Percentiles rank a stretch among this genome's conserved stretches.
These are phyloP conservation scores for Penicillium odoratum DNA, from an alignment of 495 filamentous ascomycete species.

Conservation along the genomic window DNA sequence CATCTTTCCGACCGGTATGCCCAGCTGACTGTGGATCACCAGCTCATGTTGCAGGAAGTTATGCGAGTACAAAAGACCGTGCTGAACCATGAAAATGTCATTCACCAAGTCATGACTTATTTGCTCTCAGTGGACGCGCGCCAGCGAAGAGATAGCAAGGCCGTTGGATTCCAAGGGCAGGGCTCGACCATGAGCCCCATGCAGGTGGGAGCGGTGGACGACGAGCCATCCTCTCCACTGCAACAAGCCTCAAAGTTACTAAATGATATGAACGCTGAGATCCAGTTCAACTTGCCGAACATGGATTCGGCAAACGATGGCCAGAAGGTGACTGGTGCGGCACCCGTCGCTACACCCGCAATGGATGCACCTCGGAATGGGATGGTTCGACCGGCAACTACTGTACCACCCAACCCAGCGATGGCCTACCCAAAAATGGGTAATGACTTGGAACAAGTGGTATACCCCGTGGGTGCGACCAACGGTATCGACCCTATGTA, in stretches of 20 bases:
- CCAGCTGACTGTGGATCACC: conserved; percentile 80
- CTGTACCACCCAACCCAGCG: conserved; percentile 50
- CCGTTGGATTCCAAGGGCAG: conserved; percentile 47
- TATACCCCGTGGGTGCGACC: conserved; percentile 86
- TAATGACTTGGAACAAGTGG: conserved; percentile 73
- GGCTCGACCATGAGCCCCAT: conserved; percentile 42
- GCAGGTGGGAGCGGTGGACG: conserved; percentile 53
- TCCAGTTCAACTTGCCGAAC: conserved; percentile 70
- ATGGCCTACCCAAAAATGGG: conserved; percentile 54
- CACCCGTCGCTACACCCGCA: conserved; percentile 45
- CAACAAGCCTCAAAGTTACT: conserved; percentile 89
- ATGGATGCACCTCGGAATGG: conserved; percentile 44
- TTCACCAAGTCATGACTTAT: conserved; percentile 72
- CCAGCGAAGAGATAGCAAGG: conserved; percentile 61
- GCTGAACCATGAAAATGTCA: conserved; percentile 75
- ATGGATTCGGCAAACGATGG: conserved; percentile 77
- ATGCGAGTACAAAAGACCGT: conserved; percentile 87
- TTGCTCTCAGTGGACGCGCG: conserved; percentile 65
- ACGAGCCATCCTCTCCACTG: conserved; percentile 74
- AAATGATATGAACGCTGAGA: conserved; percentile 74
- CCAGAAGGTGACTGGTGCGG: conserved; percentile 51
- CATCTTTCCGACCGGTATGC: conserved; percentile 80
- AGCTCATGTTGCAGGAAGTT: conserved; percentile 83
- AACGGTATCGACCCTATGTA: conserved; percentile 95
- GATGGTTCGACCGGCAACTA: conserved; percentile 42